Evolutionary conservation across 2,329 filamentous ascomycete genomes (phyloP), one percentile per base, ranked within the genome.

Genomic region (Triangularia setosa): DNA sequence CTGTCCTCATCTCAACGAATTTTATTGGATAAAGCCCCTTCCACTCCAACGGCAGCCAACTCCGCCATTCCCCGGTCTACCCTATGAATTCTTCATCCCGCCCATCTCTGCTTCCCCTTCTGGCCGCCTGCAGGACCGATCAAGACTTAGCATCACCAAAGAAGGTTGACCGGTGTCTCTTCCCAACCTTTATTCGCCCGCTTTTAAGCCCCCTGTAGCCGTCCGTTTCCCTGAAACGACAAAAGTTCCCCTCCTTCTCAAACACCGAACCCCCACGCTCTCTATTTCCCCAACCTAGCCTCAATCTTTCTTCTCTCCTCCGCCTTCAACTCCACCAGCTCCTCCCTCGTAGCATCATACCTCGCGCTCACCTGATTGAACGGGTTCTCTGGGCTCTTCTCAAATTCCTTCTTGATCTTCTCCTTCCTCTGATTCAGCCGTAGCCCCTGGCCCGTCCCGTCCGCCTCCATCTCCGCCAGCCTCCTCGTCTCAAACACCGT

Each of bases 331-430:
- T 85, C 82, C 58, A 82, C 82, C 54, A 97, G 72, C 72, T 99
- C 94, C 3, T 92, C 91, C 77, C 86, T 90, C 23, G 84, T 85
- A 61, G 91, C 86, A 77, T 99, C 91, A 78, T 92, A 96, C 2
- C 82, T 77, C 1, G 87, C 91, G 60, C 81, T 86, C 16, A 89
- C 88, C 79, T 96, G 92, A 79, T 97, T 97, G 80, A 96, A 95
- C 14, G 95, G 95, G 77, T 99, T 99, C 72, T 98, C 94, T 1
- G 91, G 89, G 73, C 90, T 91, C 82, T 92, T 96, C 78, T 96
- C 90, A 76, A 98, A 99, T 80, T 98, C 95, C 82, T 96, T 96
- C 67, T 86, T 79, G 70, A 96, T 91, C 73, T 89, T 83, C 68
- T 94, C 90, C 72, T 93, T 88, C 78, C 91, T 90, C 84, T 97